These are phyloP conservation scores for Monilinia vaccinii-corymbosi DNA, from an alignment of 2,329 filamentous ascomycete species.

Conservation along the genomic window DNA sequence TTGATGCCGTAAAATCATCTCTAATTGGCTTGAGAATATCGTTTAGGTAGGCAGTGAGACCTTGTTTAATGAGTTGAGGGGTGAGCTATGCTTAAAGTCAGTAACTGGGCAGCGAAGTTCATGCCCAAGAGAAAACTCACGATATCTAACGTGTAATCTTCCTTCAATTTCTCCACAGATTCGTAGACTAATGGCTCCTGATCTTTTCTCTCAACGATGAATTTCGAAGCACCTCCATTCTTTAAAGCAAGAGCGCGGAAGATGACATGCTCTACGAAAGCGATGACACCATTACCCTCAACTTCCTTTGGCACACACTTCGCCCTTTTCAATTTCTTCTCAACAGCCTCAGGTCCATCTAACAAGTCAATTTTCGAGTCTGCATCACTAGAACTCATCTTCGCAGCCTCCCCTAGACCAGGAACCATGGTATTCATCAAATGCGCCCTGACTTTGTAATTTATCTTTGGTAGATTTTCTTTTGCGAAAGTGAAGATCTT, in stretches of 20 bases:
- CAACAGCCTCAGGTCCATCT: slow-evolving; percentile 2
- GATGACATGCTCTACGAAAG: slow-evolving; percentile 68
- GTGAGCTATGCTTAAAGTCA: slow-evolving; percentile 47
- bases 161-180: slow-evolving; percentile 4
- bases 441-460: slow-evolving; percentile 65
- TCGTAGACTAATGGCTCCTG: slow-evolving; percentile 7
- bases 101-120: not conserved
- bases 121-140: not conserved
- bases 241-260: slow-evolving; percentile 62
- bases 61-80: slow-evolving; percentile 82
- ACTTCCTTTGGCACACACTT: slow-evolving; percentile 10
- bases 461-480: slow-evolving; percentile 76
- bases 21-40: slow-evolving; percentile 71
- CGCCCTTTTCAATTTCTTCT: slow-evolving; percentile 10
- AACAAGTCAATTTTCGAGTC: slow-evolving; percentile 12
- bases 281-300: slow-evolving; percentile 54
- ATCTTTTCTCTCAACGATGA: slow-evolving; percentile 37
- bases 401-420: slow-evolving; percentile 67
- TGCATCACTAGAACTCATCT: slow-evolving; percentile 71
- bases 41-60: slow-evolving; percentile 64
- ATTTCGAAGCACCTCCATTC: slow-evolving; percentile 37
- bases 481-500: slow-evolving; percentile 84
- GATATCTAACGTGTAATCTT: slow-evolving; percentile 5
- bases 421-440: slow-evolving; percentile 85
- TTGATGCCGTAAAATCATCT: slow-evolving; percentile 56